Conservation (phyloP, 345 rosid species). For the Eucalyptus camaldulensis region DNA sequence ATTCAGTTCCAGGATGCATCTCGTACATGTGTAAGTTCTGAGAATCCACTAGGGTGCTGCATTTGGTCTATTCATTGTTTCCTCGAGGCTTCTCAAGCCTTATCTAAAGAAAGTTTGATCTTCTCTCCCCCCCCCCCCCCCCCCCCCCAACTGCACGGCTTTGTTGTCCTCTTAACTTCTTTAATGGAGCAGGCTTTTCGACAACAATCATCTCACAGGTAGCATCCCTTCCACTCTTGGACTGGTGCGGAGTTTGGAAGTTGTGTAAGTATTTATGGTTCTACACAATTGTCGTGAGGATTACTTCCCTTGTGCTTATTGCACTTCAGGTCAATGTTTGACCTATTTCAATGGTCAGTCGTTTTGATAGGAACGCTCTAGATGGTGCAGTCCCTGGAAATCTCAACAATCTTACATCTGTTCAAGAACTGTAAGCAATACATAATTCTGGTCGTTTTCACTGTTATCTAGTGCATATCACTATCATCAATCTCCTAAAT, state of each 20-base stretch:
- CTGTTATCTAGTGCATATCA: background rate
- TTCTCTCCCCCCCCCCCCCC: background rate
- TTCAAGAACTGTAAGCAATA: constrained; percentile 53
- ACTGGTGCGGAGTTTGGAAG: constrained; percentile 36
- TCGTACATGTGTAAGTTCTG: constrained; percentile 65
- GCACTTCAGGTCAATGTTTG: background rate
- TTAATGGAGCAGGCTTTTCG: constrained; percentile 44
- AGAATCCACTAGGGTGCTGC: background rate
- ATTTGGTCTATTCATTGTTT: background rate
- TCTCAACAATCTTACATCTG: constrained; percentile 39
- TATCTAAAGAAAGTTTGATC: background rate
- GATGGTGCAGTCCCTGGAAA: constrained; percentile 38
- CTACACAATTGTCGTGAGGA: background rate
- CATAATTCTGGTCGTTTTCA: background rate
- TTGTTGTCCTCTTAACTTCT: background rate
- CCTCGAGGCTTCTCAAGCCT: background rate
- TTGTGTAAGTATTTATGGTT: constrained; percentile 47
- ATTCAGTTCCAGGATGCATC: constrained; percentile 53
- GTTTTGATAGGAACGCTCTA: constrained; percentile 57
- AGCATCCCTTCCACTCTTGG: constrained; percentile 50
- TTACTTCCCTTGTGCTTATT: background rate
- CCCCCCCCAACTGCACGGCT: background rate
- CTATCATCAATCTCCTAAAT: background rate
- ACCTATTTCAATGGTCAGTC: background rate
- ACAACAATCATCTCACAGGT: constrained; percentile 51